Conservation (phyloP, 2,329 filamentous ascomycete genomes). For the Ophiocordyceps sinensis region DNA sequence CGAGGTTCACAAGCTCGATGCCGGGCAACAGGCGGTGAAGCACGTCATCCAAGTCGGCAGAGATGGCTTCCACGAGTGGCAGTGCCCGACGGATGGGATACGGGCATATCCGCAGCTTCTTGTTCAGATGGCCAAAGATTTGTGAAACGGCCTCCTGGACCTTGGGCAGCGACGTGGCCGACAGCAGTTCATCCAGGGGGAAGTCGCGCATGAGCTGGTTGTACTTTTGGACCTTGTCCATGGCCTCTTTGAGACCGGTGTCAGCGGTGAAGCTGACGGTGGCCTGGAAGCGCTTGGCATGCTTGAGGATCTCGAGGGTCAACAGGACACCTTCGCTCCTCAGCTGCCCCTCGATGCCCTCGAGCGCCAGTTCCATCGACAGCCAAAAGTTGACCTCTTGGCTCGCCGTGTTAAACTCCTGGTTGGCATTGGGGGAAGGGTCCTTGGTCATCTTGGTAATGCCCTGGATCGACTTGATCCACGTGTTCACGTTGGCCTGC, state of each 20-base stretch:
- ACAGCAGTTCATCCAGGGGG: conserved; percentile 84
- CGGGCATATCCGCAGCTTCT: conserved; percentile 90
- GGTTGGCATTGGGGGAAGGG: conserved; percentile 44
- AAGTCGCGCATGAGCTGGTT: conserved; percentile 99
- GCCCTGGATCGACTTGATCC: conserved; percentile 97
- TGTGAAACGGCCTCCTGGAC: conserved; percentile 76
- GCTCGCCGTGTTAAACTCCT: conserved; percentile 55
- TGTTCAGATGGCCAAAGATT: conserved; percentile 92
- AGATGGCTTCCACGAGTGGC: conserved; percentile 93
- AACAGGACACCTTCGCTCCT: conserved; percentile 77
- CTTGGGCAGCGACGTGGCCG: conserved; percentile 77
- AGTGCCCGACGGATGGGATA: conserved; percentile 88
- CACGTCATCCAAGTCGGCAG: conserved; percentile 75
- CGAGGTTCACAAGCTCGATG: conserved; percentile 76
- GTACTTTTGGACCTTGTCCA: conserved; percentile 94
- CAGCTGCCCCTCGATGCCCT: conserved; percentile 81
- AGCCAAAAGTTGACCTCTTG: conserved; percentile 99
- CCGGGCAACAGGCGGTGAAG: conserved; percentile 78
- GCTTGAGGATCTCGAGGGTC: conserved; percentile 87
- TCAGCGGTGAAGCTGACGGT: conserved; percentile 95
- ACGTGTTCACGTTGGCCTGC: conserved; percentile 86
- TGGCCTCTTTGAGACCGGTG: conserved; percentile 89
- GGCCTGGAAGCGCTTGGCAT: conserved; percentile 95
- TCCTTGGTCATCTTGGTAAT: conserved; percentile 93
- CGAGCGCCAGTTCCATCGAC: conserved; percentile 86